Evolutionary conservation across 305 asterid species (phyloP), one percentile per base, ranked within the genome.

Genomic region (Fraxinus baroniana): DNA sequence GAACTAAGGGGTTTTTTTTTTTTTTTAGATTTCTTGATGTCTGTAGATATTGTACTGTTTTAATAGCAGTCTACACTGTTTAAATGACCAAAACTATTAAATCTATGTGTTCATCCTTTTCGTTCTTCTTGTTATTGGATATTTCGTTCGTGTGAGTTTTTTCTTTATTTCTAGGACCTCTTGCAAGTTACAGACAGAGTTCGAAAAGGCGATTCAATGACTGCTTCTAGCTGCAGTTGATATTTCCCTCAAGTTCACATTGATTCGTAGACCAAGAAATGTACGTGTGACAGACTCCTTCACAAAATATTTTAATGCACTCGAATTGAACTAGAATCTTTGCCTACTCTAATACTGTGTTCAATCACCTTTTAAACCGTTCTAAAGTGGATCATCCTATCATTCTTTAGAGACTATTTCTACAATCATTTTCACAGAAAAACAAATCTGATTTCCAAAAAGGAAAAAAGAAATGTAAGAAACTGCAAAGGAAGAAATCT

Each of bases 41-140:
- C 73, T 72, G 86, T 86, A 80, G 80, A 78, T 62, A 76, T 55
- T 71, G 3, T 24, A 4, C 24, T 44, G 15, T 75, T 55, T 68
- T 79, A 37, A 46, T 24, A 80, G 78, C 77, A 7, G 15, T 46
- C 76, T 78, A 39, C 24, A 80, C 39, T 64, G 68, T 35, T 49
- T n/a, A 75, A 55, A 77, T 46, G 22, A 17, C 1, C 39, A 70
- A 55, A 20, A 49, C 64, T 70, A 28, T 72, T 72, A 17, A 76
- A 28, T 66, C 60, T 49, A 32, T n/a, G 18, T 18, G 41, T 76
- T 5, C 7, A 46, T 15, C 78, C 22, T 39, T 15, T 55, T 55
- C 3, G 9, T n/a, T 55, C 9, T n/a, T 55, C 64, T n/a, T 12
- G 24, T 55, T 55, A 55, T 55, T 55, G 64, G 64, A 55, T 52